Conservation (phyloP, 257 asterid species). For the Salvia splendens region DNA sequence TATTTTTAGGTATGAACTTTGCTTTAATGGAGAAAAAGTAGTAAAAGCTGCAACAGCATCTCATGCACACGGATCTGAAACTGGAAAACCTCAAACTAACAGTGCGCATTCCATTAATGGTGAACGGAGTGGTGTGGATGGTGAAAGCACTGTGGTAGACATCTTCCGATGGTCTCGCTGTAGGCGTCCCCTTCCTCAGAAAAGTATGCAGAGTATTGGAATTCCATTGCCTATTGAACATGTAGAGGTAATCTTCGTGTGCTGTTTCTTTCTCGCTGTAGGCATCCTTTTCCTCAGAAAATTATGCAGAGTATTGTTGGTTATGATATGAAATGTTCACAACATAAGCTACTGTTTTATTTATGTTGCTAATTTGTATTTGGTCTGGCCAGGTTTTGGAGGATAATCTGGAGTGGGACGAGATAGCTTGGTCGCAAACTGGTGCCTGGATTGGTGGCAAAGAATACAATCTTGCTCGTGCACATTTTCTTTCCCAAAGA, state of each 20-base stretch:
- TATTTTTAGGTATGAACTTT: constrained; percentile 82
- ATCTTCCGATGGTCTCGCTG: constrained; percentile 84
- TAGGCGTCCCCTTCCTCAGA: constrained; percentile 75
- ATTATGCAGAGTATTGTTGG: neutral
- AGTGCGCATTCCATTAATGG: constrained; percentile 50
- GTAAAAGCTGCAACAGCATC: constrained; percentile 47
- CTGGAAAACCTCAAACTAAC: constrained; percentile 52
- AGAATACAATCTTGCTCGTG: constrained; percentile 84
- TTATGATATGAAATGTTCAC: neutral
- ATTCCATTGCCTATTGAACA: constrained; percentile 80
- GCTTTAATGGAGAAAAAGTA: constrained; percentile 76
- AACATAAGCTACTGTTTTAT: too few relatives aligned
- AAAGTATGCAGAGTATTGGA: constrained; percentile 63
- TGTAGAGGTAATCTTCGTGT: constrained; percentile 63
- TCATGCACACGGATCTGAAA: constrained; percentile 35
- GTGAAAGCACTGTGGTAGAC: constrained; percentile 64
- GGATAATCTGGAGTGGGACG: constrained; percentile 91
- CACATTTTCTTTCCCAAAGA: constrained; percentile 72
- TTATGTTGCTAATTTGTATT: neutral
- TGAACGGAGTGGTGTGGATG: constrained; percentile 56
- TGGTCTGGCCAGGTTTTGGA: constrained; percentile 63
- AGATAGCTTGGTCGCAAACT: constrained; percentile 79
- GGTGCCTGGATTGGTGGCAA: constrained; percentile 81
- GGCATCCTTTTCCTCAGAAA: too few relatives aligned
- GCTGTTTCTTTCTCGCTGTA: neutral